phyloP scores from a whole-genome alignment of 176 grass and related monocot genomes.

The Bothriochloa decipiens region DNA sequence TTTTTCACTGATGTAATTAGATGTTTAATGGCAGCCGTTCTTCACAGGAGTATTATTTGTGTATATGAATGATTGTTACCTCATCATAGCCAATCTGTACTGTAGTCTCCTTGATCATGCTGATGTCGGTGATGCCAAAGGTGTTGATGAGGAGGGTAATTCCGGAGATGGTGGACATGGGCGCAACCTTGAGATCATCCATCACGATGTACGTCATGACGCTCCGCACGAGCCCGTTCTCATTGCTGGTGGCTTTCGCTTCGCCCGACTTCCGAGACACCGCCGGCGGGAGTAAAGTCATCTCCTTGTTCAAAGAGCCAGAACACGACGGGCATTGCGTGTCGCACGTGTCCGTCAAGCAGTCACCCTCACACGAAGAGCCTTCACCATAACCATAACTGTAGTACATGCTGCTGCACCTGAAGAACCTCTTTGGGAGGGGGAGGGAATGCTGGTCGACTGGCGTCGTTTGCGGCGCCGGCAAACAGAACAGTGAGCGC shows the following conservation, averaged over 20 bases:
- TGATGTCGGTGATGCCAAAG: conserved; percentile 32
- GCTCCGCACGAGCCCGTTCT: conserved; percentile 31
- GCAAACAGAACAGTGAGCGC: neutral
- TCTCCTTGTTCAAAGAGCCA: neutral
- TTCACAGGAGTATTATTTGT: neutral
- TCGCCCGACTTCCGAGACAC: neutral
- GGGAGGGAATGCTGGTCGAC: neutral
- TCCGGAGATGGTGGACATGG: conserved; percentile 40
- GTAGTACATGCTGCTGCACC: neutral
- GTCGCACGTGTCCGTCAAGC: neutral
- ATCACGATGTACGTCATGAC: conserved; percentile 24
- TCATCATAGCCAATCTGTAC: conserved; percentile 31
- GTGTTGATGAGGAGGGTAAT: conserved; percentile 31
- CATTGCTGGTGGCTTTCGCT: neutral
- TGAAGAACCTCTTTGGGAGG: neutral
- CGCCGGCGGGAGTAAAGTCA: neutral
- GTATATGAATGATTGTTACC: neutral
- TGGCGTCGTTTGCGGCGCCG: neutral
- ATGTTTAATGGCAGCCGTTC: neutral
- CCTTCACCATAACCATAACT: too few relatives aligned
- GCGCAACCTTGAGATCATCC: conserved; percentile 50
- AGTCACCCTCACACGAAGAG: neutral
- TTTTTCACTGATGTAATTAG: neutral
- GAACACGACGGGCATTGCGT: neutral
- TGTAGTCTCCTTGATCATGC: conserved; percentile 30